Evolutionary conservation across 106 monocot genomes (phyloP), one percentile per base, ranked within the genome.

Genomic region (Dendrobium nobile): DNA sequence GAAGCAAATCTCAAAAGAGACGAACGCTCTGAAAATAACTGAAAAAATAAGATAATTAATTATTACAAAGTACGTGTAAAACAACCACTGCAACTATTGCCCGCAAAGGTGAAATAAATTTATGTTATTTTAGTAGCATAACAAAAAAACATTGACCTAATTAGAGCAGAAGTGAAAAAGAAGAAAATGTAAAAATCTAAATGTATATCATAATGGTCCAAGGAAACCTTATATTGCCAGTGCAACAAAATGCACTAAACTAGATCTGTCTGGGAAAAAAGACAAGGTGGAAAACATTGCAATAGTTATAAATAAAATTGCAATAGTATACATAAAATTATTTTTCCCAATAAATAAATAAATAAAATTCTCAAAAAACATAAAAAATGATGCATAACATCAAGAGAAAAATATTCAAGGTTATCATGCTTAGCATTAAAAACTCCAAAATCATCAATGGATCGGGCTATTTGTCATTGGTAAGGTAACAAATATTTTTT

Each of bases 21-120:
- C 42, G 85, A 64, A 41, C 83, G 80, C 72, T 88, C 78, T 40
- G 86, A 83, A 77, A 91, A 98, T 64, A 98, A 77, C 98, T 98
- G 94, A 80, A 80, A 74, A 84, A 45, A 79, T 5, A 58, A 72
- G 41, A 33, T 68, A 41, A 54, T 54, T 33, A 77, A 5, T 20
- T 16, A 41, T 24, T 75, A 43, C 10, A 80, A 55, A 70, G 24
- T 15, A 73, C 13, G 26, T 16, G 13, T 59, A 58, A 59, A 75
- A 74, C 1, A 48, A 41, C 8, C 33, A 65, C 78, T 4, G 28
- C 17, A 37, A 70, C 15, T 40, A 70, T 15, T 33, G 2, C 16
- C 37, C 15, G 15, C 28, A 70, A 70, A 37, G 27, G 24, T 33
- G 37, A 13, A 37, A 70, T 10, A 65, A 22, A 15, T 22, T 22